Evolutionary conservation across 805 yeast species (phyloP).

Genomic region (Kregervanrija delftensis): DNA sequence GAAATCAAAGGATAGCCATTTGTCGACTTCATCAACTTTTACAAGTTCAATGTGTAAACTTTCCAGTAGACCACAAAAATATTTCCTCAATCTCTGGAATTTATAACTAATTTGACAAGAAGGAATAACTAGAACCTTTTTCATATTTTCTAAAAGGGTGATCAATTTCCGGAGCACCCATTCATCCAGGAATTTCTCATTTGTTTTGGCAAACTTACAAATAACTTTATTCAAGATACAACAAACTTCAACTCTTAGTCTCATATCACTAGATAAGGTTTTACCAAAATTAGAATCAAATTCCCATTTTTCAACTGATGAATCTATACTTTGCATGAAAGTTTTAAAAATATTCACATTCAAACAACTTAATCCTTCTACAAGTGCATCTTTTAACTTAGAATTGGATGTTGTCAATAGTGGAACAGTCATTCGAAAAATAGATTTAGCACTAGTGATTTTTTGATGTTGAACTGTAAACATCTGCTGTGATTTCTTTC

Average conservation of each 20-base stretch:
- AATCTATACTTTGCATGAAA: conserved; percentile 67
- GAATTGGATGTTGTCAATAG: conserved; percentile 63
- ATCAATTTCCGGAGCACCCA: conserved; percentile 62
- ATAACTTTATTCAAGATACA: conserved; percentile 69
- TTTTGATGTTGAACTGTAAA: conserved; percentile 83
- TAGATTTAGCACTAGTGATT: conserved; percentile 85
- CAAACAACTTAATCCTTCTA: conserved; percentile 82
- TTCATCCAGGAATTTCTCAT: conserved; percentile 51
- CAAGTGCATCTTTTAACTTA: conserved; percentile 75
- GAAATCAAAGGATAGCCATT: conserved; percentile 81
- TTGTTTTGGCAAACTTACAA: conserved; percentile 49
- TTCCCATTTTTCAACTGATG: conserved; percentile 50
- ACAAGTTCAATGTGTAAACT: conserved; percentile 56
- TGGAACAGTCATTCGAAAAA: conserved; percentile 83
- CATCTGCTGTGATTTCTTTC: conserved; percentile 73
- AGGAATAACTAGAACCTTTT: conserved; percentile 45
- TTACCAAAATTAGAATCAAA: conserved; percentile 2
- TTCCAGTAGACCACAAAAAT: conserved; percentile 77
- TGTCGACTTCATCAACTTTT: conserved; percentile 35
- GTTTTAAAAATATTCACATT: conserved; percentile 85
- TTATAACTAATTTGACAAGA: conserved; percentile 58
- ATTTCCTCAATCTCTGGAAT: conserved; percentile 71
- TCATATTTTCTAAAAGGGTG: conserved; percentile 53
- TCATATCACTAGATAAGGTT: conserved; percentile 9
- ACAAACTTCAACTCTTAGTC: conserved; percentile 64